These are phyloP conservation scores for Miscanthus lutarioriparius DNA, from an alignment of 176 grass and related monocot genomes.

Conservation along the genomic window DNA sequence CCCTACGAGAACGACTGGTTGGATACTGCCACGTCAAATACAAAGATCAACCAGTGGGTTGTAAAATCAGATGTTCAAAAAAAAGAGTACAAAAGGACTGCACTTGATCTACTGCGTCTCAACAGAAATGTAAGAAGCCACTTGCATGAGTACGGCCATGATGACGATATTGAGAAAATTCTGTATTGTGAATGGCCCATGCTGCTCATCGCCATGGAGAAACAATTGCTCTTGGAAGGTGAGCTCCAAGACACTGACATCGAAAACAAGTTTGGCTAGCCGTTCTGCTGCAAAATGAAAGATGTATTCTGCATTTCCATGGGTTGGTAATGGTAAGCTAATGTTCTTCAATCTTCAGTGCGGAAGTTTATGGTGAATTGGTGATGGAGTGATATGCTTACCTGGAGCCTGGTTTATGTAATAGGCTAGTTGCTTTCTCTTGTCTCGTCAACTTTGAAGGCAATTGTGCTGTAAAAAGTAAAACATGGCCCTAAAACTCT, in stretches of 20 bases:
- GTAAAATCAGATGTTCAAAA: background rate
- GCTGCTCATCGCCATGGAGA: constrained; percentile 1
- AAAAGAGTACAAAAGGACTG: background rate
- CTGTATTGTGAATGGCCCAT: constrained; percentile 20
- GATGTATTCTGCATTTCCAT: background rate
- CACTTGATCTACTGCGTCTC: constrained; percentile 1
- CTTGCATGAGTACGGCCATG: background rate
- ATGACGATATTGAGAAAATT: background rate
- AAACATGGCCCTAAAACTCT: background rate
- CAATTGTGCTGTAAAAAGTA: background rate
- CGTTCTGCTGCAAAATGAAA: background rate
- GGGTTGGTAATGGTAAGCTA: background rate
- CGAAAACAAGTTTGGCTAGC: constrained; percentile 16
- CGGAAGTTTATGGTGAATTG: background rate
- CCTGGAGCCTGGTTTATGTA: background rate
- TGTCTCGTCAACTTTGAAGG: background rate
- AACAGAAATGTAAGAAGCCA: constrained; percentile 23
- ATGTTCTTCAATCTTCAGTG: background rate
- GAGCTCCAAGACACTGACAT: constrained; percentile 1
- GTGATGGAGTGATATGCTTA: background rate
- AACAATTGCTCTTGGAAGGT: background rate
- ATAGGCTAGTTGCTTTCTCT: background rate
- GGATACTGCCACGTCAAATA: background rate
- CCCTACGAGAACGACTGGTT: constrained; percentile 1
- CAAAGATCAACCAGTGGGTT: constrained; percentile 4